Evolutionary conservation across 169 alveolate genomes (phyloP), one percentile per base, ranked within the genome.

Genomic region (Miamiensis avidus): DNA sequence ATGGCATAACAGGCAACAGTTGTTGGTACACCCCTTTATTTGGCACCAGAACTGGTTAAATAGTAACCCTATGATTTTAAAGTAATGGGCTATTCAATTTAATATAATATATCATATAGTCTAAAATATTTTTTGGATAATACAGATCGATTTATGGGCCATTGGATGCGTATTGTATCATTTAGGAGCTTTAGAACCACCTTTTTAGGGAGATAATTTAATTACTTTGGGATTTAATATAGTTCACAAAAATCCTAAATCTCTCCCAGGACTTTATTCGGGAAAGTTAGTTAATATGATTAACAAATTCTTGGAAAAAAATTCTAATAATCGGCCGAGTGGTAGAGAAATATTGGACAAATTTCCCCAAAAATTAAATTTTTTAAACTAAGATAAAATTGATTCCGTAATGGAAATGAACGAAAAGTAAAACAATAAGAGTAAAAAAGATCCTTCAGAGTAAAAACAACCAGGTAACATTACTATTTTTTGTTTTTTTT

Each of bases 21-120:
- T 81, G 97, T 96, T 15, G 98, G 98, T 1, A 96, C 98, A 15
- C 97, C 98, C n/a, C 83, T 96, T 64, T 96, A 93, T 82, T 81
- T 96, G 0, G 91, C 96, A 31, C 98, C 98, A 27, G 98, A 96
- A 86, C 76, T 96, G 33, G 95, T 95, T 1, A 91, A 94, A 81
- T 92, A 93, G 74, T 78, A 94, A 34, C 97, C 98, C 15, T 96
- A 96, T 89, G 97, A 95, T 82, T 93, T 83, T 82, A 95, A 95
- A 89, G 95, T 94, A 30, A 29, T n/a, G n/a, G n/a, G n/a, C n/a
- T n/a, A 15, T 29, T 29, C 32, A 78, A 33, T 34, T 15, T 0
- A 33, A 33, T 0, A 78, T 27, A 28, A 0, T 29, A 32, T 25
- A 29, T 29, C 29, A 29, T 20, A 79, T 49, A 11, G 4, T 11